phyloP scores from a whole-genome alignment of 352 stramenopile genomes.

The Globisporangium uncinulatum region DNA sequence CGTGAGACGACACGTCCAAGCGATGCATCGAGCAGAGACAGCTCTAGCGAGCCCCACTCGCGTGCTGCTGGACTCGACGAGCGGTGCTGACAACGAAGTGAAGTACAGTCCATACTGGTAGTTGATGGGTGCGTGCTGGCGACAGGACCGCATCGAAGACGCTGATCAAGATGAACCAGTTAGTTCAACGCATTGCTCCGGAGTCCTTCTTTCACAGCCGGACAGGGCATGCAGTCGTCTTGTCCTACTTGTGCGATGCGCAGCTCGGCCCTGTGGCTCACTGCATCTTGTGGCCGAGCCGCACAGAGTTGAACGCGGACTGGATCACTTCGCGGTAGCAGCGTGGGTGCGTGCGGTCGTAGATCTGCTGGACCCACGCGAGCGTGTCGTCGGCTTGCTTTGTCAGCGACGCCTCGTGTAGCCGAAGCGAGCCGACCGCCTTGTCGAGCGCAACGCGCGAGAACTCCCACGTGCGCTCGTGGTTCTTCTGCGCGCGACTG shows the following conservation, averaged over 20 bases:
- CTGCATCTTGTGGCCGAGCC: conserved; percentile 25
- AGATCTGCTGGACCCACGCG: conserved; percentile 39
- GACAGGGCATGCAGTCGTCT: no score
- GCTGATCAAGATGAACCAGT: no score
- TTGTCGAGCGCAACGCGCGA: conserved; percentile 36
- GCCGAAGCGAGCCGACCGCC: conserved; percentile 29
- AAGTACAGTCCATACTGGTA: no score
- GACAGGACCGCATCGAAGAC: no score
- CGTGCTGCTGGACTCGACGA: no score
- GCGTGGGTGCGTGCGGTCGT: conserved; percentile 37
- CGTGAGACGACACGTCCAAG: neutral
- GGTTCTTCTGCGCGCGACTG: conserved; percentile 30
- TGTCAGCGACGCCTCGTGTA: conserved; percentile 34
- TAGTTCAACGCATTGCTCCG: no score
- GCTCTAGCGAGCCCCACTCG: no score
- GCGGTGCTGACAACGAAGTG: no score
- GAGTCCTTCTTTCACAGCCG: no score
- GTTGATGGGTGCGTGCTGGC: no score
- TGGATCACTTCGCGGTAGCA: conserved; percentile 57
- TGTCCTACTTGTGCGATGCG: no score
- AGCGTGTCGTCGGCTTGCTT: conserved; percentile 39
- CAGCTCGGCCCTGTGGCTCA: neutral
- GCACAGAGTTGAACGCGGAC: conserved; percentile 33
- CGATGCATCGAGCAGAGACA: no score
- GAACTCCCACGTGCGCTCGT: conserved; percentile 42